Evolutionary conservation across 2,329 filamentous ascomycete species (phyloP), one percentile per base, ranked within the genome.

Genomic region (Penicillium sp.): DNA sequence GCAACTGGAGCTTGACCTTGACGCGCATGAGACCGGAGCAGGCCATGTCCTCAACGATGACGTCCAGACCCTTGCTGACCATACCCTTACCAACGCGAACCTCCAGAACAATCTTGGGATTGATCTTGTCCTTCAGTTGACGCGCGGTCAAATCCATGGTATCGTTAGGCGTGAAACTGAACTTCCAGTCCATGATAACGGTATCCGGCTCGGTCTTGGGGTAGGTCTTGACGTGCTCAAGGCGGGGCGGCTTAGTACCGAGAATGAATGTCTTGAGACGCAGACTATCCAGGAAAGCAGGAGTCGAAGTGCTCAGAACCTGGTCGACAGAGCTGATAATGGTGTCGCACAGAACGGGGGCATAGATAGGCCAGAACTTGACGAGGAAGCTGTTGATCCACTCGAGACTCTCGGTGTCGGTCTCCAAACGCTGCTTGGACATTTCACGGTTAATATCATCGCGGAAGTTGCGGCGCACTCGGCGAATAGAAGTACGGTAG

Each of bases 331-430:
- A 93, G 76, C 89, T 92, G 79, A 98, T 91, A 71, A 99, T 91
- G 24, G 92, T 96, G 69, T 95, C 88, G 63, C 93, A 94, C 13
- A 99, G 86, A 10, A 98, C 92, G 1, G 95, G 95, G 59, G 95
- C 92, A 76, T 97, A 98, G 73, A 99, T 99, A 65, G 95, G 95
- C 95, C 95, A 99, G 81, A 99, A 99, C 77, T 99, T 99, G 80
- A 96, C 88, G 71, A 99, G 77, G 81, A 99, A 99, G 70, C 92
- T 96, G 83, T 99, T 99, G 78, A 99, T 98, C 95, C 95, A 99
- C 78, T 99, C 95, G 53, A 99, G 83, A 60, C 91, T 95, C 79
- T 99, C 95, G 28, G 88, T 88, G 70, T 99, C 95, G 9, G 89
- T 95, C 70, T 98, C 95, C 58, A 99, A 83, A 72, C 86, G 91